Conservation (phyloP, 306 rosid genomes). For the Cucurbita moschata region DNA sequence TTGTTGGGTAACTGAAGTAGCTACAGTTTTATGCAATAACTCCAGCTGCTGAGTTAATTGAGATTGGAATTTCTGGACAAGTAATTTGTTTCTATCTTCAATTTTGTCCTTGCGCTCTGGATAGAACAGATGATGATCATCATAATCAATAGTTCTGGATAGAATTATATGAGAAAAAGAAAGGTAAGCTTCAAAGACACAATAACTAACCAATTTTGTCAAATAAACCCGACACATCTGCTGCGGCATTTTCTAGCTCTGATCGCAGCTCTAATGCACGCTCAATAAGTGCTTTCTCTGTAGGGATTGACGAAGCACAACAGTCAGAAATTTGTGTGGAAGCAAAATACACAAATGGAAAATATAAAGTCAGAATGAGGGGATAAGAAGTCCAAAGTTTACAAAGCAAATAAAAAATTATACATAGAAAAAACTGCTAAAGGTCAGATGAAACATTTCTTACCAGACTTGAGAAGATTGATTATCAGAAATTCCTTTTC, state of each 20-base stretch:
- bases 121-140: slow-evolving; percentile 1
- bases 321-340: background rate
- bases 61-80: slow-evolving; percentile 63
- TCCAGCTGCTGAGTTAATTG: slow-evolving; percentile 87
- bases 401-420: background rate
- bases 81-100: slow-evolving; percentile 65
- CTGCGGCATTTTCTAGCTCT: slow-evolving; percentile 93
- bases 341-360: background rate
- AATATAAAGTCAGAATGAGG: background rate
- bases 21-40: slow-evolving; percentile 79
- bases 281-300: slow-evolving; percentile 85
- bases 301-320: background rate
- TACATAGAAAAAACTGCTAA: background rate
- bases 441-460: slow-evolving; percentile 12
- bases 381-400: background rate
- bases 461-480: slow-evolving; percentile 88
- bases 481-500: slow-evolving; percentile 85
- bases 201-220: slow-evolving; percentile 71
- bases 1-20: slow-evolving; percentile 77
- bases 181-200: background rate
- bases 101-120: slow-evolving; percentile 86
- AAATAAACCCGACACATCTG: slow-evolving; percentile 79
- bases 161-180: background rate
- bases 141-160: slow-evolving; percentile 3
- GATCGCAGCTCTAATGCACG: slow-evolving; percentile 74